Conservation (phyloP, 805 yeast genomes). For the Lachancea lanzarotensis region DNA sequence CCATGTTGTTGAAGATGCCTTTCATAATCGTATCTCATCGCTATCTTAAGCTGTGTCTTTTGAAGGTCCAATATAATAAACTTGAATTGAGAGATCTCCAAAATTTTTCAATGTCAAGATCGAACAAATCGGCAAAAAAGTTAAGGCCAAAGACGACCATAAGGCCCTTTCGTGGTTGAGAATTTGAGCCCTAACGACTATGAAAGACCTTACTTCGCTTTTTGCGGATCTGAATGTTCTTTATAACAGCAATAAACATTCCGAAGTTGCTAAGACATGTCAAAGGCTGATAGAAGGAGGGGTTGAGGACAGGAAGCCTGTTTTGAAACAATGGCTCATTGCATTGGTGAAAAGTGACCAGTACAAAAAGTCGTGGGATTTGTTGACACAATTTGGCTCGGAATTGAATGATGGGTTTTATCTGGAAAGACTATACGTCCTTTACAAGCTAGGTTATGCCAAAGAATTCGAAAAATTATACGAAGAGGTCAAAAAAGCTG, state of each 20-base stretch:
- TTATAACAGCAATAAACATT: constrained; percentile 25
- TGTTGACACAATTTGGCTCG: constrained; percentile 37
- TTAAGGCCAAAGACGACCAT: background rate
- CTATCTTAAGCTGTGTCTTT: background rate
- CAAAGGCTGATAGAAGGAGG: constrained; percentile 18
- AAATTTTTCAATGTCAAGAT: background rate
- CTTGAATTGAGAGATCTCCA: background rate
- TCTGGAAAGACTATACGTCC: constrained; percentile 55
- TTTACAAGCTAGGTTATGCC: constrained; percentile 46
- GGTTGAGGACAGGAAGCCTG: constrained; percentile 16
- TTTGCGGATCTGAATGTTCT: constrained; percentile 27
- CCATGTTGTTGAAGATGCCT: background rate
- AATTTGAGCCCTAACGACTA: constrained; percentile 12
- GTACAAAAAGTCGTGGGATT: constrained; percentile 45
- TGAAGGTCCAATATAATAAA: background rate
- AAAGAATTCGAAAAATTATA: constrained; percentile 28
- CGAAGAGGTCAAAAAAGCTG: constrained; percentile 11
- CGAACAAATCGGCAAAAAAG: background rate
- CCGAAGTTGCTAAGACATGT: constrained; percentile 25
- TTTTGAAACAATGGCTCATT: constrained; percentile 44
- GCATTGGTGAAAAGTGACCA: constrained; percentile 61
- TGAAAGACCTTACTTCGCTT: constrained; percentile 20
- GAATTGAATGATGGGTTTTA: constrained; percentile 26
- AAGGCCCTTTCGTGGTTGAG: too few species aligned
- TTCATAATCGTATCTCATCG: background rate